Evolutionary conservation across 2,329 filamentous ascomycete species (phyloP), one percentile per base, ranked within the genome.

Genomic region (Fusarium tuaranense): DNA sequence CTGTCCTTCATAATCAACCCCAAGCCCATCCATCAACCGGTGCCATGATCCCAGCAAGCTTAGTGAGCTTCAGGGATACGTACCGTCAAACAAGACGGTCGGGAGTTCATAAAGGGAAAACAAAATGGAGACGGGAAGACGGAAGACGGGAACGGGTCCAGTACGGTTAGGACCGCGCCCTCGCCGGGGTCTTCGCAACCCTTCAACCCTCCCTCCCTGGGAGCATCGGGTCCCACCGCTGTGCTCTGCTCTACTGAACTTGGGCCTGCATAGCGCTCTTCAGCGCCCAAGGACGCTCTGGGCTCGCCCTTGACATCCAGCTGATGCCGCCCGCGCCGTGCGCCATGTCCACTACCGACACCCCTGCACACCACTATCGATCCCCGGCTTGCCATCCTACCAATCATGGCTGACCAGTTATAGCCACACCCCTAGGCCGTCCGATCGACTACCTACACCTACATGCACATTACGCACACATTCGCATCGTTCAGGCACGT

Each of bases 351-450:
- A 76, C 73, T 79, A 78, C 77, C 77, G 73, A 20, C 75, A 79
- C 77, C 77, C 77, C 76, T 79, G 75, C 68, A 74, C 77, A 79
- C 75, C 71, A 78, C 76, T 70, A 79, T 76, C 53, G 71, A 74
- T 73, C 63, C 53, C 66, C 60, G 62, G 25, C 20, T 44, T 48
- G 44, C 62, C 66, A 46, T 25, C 16, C 48, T 65, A 55, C 77
- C 77, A 79, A 79, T 79, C 76, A 79, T 41, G 51, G 34, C 69
- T 71, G 63, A 69, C 46, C 8, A 36, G 18, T 62, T 79, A 79
- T 58, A 76, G 70, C 46, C 72, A 79, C 78, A n/a, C 71, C 72
- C 70, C 70, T 55, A 70, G 53, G 34, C 65, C 41, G 39, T 64
- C 60, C 59, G 69, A 74, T 77, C 61, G 63, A 73, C 75, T 73